A percentile compares a stretch with the other conserved stretches of the same genome.
phyloP scores from a whole-genome alignment of 164 flowering plant species.

The Houttuynia cordata region DNA sequence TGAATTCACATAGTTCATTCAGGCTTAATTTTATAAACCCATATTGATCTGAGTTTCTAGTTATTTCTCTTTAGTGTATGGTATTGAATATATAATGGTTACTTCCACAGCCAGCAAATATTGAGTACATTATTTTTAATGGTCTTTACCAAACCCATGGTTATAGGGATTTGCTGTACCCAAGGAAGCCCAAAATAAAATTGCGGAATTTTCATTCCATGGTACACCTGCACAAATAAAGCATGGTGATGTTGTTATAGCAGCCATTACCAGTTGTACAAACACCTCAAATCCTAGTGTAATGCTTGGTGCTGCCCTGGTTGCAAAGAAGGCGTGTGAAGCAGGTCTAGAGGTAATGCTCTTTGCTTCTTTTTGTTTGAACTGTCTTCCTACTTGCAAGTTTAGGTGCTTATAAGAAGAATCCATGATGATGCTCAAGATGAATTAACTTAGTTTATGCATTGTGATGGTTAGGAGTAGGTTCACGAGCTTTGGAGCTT shows the following conservation, averaged over 20 bases:
- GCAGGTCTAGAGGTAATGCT: slow-evolving; percentile 58
- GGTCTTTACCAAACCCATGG: neutral
- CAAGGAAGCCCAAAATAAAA: slow-evolving; percentile 70
- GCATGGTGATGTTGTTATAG: slow-evolving; percentile 93
- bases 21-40: too few relatives aligned
- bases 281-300: slow-evolving; percentile 97
- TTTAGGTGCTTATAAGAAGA: neutral
- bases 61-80: too few relatives aligned
- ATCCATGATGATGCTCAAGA: neutral
- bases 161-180: slow-evolving; percentile 87
- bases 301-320: slow-evolving; percentile 93
- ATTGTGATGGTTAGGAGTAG: neutral
- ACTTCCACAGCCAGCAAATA: too few relatives aligned
- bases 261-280: slow-evolving; percentile 96
- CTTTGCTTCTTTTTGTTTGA: neutral
- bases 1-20: too few relatives aligned
- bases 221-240: slow-evolving; percentile 72
- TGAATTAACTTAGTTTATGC: neutral
- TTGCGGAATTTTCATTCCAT: slow-evolving; percentile 67
- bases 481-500: too few relatives aligned
- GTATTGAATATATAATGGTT: too few relatives aligned
- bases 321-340: slow-evolving; percentile 87
- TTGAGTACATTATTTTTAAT: neutral
- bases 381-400: neutral
- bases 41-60: too few relatives aligned